phyloP scores from a whole-genome alignment of 345 rosid species.

The Corymbia maculata region DNA sequence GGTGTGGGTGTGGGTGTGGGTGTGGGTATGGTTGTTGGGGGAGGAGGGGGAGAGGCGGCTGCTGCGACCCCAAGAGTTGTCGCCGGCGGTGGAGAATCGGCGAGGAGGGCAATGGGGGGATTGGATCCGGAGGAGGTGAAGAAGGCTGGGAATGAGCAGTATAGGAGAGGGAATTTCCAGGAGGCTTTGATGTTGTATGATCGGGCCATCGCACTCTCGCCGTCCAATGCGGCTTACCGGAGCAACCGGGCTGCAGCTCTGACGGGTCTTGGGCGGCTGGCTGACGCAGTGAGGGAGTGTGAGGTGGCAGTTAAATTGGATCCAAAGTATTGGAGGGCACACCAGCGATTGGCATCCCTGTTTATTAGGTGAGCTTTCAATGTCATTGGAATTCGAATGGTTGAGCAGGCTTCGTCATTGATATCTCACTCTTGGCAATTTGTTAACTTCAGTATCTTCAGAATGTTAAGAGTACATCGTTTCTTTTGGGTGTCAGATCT shows the following conservation, averaged over 20 bases:
- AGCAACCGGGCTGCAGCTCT: conserved; percentile 83
- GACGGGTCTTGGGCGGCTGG: conserved; percentile 49
- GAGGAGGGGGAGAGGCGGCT: neutral
- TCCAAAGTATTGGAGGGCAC: conserved; percentile 72
- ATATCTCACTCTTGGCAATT: neutral
- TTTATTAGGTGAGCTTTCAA: conserved; percentile 52
- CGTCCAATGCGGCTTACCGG: conserved; percentile 58
- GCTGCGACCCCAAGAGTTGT: neutral
- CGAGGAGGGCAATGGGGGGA: neutral
- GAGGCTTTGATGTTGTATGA: conserved; percentile 82
- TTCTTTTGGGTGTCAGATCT: neutral
- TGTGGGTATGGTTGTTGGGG: neutral
- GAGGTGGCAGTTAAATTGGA: conserved; percentile 77
- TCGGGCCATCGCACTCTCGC: conserved; percentile 63
- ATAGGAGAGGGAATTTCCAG: conserved; percentile 53
- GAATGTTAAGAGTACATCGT: neutral
- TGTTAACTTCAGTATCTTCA: neutral
- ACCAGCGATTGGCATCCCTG: conserved; percentile 73
- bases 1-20: neutral
- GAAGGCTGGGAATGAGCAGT: conserved; percentile 69
- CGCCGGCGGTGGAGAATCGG: neutral
- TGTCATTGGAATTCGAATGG: neutral
- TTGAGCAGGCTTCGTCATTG: neutral
- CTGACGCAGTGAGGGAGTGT: conserved; percentile 76
- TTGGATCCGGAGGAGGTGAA: conserved; percentile 69